Conservation (phyloP, 805 yeast species). For the Lachancea lanzarotensis region DNA sequence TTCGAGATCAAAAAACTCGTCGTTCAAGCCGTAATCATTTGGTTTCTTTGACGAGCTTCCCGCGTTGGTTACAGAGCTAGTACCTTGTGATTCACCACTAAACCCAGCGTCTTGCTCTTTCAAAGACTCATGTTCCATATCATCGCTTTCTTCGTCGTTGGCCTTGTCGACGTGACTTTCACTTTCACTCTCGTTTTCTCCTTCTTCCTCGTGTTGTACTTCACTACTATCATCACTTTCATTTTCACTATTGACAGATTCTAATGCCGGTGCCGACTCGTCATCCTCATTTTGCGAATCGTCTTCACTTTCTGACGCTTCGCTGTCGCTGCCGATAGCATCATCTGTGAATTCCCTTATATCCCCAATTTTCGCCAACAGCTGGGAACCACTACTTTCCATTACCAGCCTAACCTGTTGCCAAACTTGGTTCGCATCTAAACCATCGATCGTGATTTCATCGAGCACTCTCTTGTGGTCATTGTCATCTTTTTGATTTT, state of each 20-base stretch:
- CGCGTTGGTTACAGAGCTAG: background rate
- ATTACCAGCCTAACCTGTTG: conserved; percentile 83
- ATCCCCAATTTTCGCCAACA: conserved; percentile 52
- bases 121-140: background rate
- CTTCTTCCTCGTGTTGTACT: conserved; percentile 18
- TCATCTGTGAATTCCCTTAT: conserved; percentile 28
- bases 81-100: background rate
- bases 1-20: conserved; percentile 77
- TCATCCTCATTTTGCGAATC: background rate
- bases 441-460: conserved; percentile 75
- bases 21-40: conserved; percentile 60
- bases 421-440: conserved; percentile 88
- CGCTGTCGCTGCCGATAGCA: conserved; percentile 13
- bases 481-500: conserved; percentile 14
- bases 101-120: background rate
- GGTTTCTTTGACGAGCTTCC: conserved; percentile 13
- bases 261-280: background rate
- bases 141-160: background rate
- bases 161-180: background rate
- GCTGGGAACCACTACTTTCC: conserved; percentile 64
- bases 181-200: conserved; percentile 17
- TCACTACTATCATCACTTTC: conserved; percentile 15
- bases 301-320: background rate
- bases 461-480: conserved; percentile 55
- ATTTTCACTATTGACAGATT: conserved; percentile 12